These are phyloP conservation scores for Hanseniaspora osmophila DNA, from an alignment of 805 yeast species.

Conservation along the genomic window DNA sequence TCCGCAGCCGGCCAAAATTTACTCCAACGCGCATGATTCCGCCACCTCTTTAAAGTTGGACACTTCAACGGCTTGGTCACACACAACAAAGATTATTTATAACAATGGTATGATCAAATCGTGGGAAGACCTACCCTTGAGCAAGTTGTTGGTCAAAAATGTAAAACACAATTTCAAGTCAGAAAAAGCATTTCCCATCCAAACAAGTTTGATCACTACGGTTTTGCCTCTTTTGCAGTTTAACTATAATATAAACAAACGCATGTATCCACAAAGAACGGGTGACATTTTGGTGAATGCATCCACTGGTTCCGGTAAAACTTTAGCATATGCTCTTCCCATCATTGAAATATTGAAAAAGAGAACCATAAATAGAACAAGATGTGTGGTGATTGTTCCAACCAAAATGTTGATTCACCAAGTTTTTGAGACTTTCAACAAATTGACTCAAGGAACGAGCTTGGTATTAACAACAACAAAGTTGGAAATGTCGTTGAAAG, in stretches of 20 bases:
- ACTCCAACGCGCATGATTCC: slow-evolving; percentile 20
- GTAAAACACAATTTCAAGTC: slow-evolving; percentile 20
- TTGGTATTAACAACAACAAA: slow-evolving; percentile 40
- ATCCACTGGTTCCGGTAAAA: slow-evolving; percentile 91
- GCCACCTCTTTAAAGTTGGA: slow-evolving; percentile 17
- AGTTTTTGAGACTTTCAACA: slow-evolving; percentile 51
- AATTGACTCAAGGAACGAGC: slow-evolving; percentile 51
- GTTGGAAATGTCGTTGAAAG: slow-evolving; percentile 37
- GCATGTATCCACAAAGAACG: slow-evolving; percentile 34
- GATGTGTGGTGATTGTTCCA: slow-evolving; percentile 77
- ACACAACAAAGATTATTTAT: slow-evolving; percentile 17
- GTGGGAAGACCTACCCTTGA: slow-evolving; percentile 8
- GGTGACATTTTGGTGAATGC: slow-evolving; percentile 86
- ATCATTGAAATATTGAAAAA: slow-evolving; percentile 51
- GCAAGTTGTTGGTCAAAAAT: slow-evolving; percentile 9
- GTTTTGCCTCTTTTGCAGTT: slow-evolving; percentile 16
- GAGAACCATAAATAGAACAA: slow-evolving; percentile 54
- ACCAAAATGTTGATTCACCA: slow-evolving; percentile 79
- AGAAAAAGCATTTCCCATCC: slow-evolving; percentile 20
- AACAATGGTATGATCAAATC: slow-evolving; percentile 15
- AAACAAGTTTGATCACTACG: slow-evolving; percentile 17
- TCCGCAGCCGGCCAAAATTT: slow-evolving; percentile 57
- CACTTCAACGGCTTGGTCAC: slow-evolving; percentile 23
- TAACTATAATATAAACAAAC: slow-evolving; percentile 16
- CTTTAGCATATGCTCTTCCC: slow-evolving; percentile 79